Percentiles rank a stretch among this genome's conserved stretches.
Conservation (phyloP, 2,329 filamentous ascomycete genomes). For the Trichophyton simii region DNA sequence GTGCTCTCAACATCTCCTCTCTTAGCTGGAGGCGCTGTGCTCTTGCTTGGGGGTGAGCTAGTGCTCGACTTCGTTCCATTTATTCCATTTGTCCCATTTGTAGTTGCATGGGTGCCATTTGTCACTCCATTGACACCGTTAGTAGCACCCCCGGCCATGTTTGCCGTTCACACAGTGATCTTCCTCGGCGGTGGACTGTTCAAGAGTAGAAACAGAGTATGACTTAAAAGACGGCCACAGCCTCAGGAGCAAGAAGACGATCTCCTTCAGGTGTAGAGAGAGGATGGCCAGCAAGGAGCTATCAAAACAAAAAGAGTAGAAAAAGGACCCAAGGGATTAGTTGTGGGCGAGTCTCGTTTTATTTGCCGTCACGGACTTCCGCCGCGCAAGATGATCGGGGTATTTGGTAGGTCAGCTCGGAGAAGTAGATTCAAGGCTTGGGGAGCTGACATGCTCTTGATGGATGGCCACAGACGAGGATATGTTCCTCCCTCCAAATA, state of each 20-base stretch:
- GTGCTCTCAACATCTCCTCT: conserved; percentile 29
- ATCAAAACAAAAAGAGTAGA: too few species aligned
- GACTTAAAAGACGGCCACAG: neutral
- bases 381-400: neutral
- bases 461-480: neutral
- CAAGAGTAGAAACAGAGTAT: neutral
- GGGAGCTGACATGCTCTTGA: neutral
- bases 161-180: neutral
- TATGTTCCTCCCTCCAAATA: neutral
- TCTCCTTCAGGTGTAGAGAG: neutral
- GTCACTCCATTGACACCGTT: conserved; percentile 5
- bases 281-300: neutral
- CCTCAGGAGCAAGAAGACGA: neutral
- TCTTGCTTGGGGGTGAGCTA: neutral
- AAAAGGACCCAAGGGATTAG: too few species aligned
- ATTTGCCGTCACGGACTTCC: neutral
- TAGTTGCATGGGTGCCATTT: neutral
- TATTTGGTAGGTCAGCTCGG: neutral
- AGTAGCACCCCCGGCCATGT: neutral
- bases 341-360: neutral
- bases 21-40: conserved; percentile 22
- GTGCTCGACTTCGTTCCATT: conserved; percentile 3
- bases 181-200: neutral
- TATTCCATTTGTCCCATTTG: conserved; percentile 6
- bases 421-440: neutral